Evolutionary conservation across 345 rosid genomes (phyloP).

Genomic region (Psidium friedrichsthalianum): DNA sequence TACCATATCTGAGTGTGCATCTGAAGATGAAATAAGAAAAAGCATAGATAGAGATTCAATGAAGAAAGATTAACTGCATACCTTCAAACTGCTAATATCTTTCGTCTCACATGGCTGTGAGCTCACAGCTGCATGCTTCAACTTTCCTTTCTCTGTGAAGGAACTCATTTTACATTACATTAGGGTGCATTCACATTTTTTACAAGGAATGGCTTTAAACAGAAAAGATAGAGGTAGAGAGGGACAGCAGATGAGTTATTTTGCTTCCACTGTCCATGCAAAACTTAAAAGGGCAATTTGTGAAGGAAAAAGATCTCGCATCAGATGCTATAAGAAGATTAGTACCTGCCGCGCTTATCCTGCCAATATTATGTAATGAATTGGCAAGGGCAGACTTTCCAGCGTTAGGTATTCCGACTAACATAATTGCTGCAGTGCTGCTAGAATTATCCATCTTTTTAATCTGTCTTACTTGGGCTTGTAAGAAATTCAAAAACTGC

Average conservation of each 20-base stretch:
- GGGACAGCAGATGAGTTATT: not conserved
- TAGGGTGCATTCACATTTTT: not conserved
- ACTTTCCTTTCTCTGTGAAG: conserved; percentile 63
- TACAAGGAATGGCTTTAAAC: not conserved
- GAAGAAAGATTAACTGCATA: not conserved
- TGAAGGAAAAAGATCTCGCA: not conserved
- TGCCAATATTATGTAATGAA: conserved; percentile 77
- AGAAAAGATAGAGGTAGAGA: not conserved
- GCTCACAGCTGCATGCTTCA: conserved; percentile 61
- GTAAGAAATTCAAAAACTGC: conserved; percentile 72
- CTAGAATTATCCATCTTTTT: conserved; percentile 30
- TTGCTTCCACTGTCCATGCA: not conserved
- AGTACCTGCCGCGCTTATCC: conserved; percentile 69
- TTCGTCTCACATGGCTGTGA: conserved; percentile 80
- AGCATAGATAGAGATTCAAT: not conserved
- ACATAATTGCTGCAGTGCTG: conserved; percentile 48
- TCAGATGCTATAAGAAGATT: not conserved
- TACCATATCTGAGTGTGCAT: not conserved
- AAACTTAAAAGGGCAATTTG: not conserved
- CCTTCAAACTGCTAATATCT: conserved; percentile 84
- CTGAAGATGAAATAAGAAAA: not conserved
- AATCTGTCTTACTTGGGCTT: conserved; percentile 49
- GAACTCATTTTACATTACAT: not conserved
- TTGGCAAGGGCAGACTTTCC: conserved; percentile 84
- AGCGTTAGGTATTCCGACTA: conserved; percentile 76